These are phyloP conservation scores for Euryodendron excelsum DNA, from an alignment of 148 eudicot species.

Conservation along the genomic window DNA sequence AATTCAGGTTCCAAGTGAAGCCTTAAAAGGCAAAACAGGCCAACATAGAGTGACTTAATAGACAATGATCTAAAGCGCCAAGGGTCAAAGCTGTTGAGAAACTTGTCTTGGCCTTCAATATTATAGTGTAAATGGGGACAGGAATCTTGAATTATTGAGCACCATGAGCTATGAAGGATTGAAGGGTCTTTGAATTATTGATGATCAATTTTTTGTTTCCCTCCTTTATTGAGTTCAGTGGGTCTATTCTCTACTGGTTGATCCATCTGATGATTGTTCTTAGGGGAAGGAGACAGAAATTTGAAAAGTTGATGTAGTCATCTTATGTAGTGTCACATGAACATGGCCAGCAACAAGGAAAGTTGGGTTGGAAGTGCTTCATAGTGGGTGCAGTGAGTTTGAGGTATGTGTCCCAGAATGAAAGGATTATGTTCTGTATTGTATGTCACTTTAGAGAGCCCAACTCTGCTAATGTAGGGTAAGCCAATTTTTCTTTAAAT, in stretches of 20 bases:
- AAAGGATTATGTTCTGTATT: background rate
- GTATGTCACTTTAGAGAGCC: background rate
- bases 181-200: background rate
- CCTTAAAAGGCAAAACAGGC: background rate
- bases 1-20: no score
- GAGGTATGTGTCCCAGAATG: background rate
- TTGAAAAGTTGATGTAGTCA: background rate
- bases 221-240: background rate
- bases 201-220: background rate
- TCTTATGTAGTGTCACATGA: slow-evolving; percentile 13
- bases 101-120: slow-evolving; percentile 4
- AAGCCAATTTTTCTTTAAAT: no score
- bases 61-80: background rate
- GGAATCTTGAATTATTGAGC: slow-evolving; percentile 19
- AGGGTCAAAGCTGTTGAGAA: slow-evolving; percentile 16
- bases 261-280: slow-evolving; percentile 14
- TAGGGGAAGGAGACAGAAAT: background rate
- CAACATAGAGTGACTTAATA: background rate
- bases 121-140: slow-evolving; percentile 10
- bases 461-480: no score
- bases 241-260: slow-evolving; percentile 5
- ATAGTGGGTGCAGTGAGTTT: background rate
- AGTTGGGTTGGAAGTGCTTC: slow-evolving; percentile 13
- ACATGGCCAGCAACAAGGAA: background rate
- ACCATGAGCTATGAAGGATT: slow-evolving; percentile 5